Conservation (phyloP, 2,329 filamentous ascomycete genomes). For the Epichloe sp. region DNA sequence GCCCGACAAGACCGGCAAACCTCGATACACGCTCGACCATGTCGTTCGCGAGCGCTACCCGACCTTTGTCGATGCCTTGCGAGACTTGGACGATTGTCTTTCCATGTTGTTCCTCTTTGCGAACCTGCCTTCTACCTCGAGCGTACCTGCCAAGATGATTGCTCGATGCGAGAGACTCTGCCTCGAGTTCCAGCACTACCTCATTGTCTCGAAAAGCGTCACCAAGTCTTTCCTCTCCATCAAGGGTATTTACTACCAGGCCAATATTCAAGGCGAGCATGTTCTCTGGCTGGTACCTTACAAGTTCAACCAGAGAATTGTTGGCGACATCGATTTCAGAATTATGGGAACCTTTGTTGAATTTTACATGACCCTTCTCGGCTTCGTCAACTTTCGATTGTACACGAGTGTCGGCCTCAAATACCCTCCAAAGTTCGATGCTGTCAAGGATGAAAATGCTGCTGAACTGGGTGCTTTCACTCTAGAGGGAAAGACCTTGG, state of each 20-base stretch:
- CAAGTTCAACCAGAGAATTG: conserved; percentile 90
- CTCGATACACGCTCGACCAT: conserved; percentile 85
- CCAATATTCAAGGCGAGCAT: conserved; percentile 91
- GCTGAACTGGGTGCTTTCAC: conserved; percentile 86
- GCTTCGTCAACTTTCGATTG: conserved; percentile 90
- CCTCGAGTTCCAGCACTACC: conserved; percentile 94
- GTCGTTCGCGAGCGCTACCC: conserved; percentile 97
- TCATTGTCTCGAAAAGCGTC: conserved; percentile 82
- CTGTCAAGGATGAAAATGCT: conserved; percentile 72
- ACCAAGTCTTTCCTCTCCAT: conserved; percentile 96
- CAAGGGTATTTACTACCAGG: conserved; percentile 99
- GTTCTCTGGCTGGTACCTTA: conserved; percentile 96
- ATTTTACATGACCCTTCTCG: conserved; percentile 92
- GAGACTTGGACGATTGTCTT: conserved; percentile 91
- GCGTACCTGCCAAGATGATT: conserved; percentile 90
- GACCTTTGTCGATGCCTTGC: conserved; percentile 84
- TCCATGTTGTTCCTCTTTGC: conserved; percentile 97
- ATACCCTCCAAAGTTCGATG: conserved; percentile 91
- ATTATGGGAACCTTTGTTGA: conserved; percentile 99
- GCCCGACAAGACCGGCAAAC: conserved; percentile 81
- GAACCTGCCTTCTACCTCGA: conserved; percentile 79
- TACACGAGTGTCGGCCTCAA: conserved; percentile 87
- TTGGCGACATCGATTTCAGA: conserved; percentile 90
- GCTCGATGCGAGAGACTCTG: conserved; percentile 85
- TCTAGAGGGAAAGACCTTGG: conserved; percentile 59